Evolutionary conservation across 1,139 yeast species (phyloP), one percentile per base, ranked within the genome.

Genomic region (Williopsis jadinii): DNA sequence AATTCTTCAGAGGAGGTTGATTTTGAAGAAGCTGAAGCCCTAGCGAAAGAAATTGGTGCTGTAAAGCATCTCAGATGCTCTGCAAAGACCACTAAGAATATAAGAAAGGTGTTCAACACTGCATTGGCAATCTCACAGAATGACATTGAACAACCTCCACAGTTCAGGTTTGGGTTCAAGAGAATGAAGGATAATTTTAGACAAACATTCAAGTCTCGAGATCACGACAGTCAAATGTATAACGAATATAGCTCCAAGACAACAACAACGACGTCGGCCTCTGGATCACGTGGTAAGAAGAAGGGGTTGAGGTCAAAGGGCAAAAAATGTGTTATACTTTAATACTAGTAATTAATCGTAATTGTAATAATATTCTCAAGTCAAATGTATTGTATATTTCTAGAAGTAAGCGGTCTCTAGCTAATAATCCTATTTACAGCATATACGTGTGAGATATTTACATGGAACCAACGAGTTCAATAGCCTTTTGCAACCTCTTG

Each of bases 61-160:
- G 69, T 80, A 41, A 84, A 77, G n/a, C 90, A 85, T 60, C 64
- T 85, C 45, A 84, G 82, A 57, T 85, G 95, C 56, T 82, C 94
- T 3, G 85, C 95, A 11, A 82, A 80, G 52, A 67, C 73, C 28
- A 77, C 79, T 70, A 70, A 72, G 47, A 85, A 87, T 44, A 75
- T 87, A 13, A 67, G 69, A 37, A 75, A 77, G 30, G 80, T 86
- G 8, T 88, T 88, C 59, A 74, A 84, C 57, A 48, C 54, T 11
- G 68, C 68, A 2, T 54, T 59, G 8, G 40, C 48, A 14, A 35
- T 35, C 13, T 35, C 37, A 11, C 37, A 35, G 28, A 35, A 35
- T n/a, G 37, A 35, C 29, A 12, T 35, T 9, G 37, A 35, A 11
- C 37, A 35, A 3, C 37, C 32, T n/a, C 37, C 37, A 13, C 37